Conservation (phyloP, 768 basidiomycete genomes). For the Obba rivulosa region DNA sequence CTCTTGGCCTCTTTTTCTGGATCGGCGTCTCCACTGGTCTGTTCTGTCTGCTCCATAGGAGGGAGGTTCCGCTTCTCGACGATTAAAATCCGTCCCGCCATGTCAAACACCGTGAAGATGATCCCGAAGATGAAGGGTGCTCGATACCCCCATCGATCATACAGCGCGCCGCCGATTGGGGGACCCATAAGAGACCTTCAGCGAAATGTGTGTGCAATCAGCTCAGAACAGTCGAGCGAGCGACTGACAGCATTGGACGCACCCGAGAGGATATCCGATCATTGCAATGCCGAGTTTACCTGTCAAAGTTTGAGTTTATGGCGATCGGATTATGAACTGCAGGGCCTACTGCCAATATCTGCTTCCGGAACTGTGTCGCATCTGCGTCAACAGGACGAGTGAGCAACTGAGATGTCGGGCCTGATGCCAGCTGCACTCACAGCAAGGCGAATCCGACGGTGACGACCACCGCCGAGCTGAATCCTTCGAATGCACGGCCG, state of each 20-base stretch:
- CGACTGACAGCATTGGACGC: not conserved
- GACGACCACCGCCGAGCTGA: conserved; percentile 26
- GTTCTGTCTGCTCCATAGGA: no score
- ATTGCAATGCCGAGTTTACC: conserved; percentile 28
- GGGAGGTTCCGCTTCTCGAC: conserved; percentile 27
- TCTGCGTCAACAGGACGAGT: conserved; percentile 5
- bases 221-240: conserved; percentile 6
- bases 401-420: not conserved
- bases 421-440: conserved; percentile 11
- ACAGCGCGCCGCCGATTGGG: conserved; percentile 28
- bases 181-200: conserved; percentile 34
- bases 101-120: conserved; percentile 19
- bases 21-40: no score
- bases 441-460: conserved; percentile 25
- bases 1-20: no score
- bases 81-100: conserved; percentile 25
- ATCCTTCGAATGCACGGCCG: conserved; percentile 27
- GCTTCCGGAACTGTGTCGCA: conserved; percentile 25
- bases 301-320: no score
- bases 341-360: conserved; percentile 21
- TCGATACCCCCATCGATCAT: conserved; percentile 22
- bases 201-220: not conserved
- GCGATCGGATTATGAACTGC: no score
- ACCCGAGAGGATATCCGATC: conserved; percentile 28
- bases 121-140: conserved; percentile 28